These are phyloP conservation scores for Conoideocrella luteorostrata DNA, from an alignment of 2,329 filamentous ascomycete species.

Conservation along the genomic window DNA sequence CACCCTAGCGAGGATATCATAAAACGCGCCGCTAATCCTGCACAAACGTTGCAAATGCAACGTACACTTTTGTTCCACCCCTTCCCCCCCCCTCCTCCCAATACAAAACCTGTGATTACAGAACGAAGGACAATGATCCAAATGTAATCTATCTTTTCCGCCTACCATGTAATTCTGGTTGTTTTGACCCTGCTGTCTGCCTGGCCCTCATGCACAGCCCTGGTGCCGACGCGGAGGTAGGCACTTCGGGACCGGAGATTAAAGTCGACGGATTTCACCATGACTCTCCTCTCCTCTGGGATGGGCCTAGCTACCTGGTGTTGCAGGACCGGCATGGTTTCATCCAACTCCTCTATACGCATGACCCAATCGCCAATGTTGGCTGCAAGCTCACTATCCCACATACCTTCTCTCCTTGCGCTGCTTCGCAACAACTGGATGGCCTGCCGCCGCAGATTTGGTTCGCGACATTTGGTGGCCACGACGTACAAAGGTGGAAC, in stretches of 20 bases:
- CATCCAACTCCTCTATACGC: slow-evolving; percentile 45
- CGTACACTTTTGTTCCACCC: too few species aligned
- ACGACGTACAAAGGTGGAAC: slow-evolving; percentile 59
- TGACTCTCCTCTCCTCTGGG: slow-evolving; percentile 48
- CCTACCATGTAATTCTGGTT: slow-evolving; percentile 42
- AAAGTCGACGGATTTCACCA: slow-evolving; percentile 51
- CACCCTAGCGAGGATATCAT: too few species aligned
- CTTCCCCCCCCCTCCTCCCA: background rate
- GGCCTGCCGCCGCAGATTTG: slow-evolving; percentile 49
- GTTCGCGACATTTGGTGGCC: slow-evolving; percentile 60
- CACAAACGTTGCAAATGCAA: too few species aligned
- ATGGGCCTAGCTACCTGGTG: slow-evolving; percentile 30
- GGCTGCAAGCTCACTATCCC: slow-evolving; percentile 57
- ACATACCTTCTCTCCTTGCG: slow-evolving; percentile 60
- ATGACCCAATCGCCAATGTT: slow-evolving; percentile 51
- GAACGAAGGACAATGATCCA: too few species aligned
- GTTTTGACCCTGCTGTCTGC: slow-evolving; percentile 41
- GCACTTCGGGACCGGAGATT: slow-evolving; percentile 46
- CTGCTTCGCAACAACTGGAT: slow-evolving; percentile 55
- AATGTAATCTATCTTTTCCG: background rate
- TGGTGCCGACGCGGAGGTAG: slow-evolving; percentile 46
- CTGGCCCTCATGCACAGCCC: slow-evolving; percentile 40
- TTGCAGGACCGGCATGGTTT: background rate
- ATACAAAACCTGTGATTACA: background rate
- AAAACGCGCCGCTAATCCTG: too few species aligned